phyloP scores from a whole-genome alignment of 768 basidiomycete species.

The Pleurotus djamor region DNA sequence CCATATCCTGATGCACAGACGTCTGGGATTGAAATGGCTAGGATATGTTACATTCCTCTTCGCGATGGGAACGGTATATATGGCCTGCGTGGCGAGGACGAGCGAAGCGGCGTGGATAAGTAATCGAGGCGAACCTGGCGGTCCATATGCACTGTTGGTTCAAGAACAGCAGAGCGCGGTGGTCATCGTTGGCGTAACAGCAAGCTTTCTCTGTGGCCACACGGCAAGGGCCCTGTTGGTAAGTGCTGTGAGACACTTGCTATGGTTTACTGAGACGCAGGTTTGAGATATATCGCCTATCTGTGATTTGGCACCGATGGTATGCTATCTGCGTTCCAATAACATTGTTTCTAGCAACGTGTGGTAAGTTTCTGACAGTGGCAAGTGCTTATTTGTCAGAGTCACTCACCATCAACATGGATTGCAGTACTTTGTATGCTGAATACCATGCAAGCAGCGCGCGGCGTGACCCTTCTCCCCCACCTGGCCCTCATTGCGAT shows the following conservation, averaged over 20 bases:
- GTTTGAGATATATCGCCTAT: background rate
- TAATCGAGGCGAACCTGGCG: background rate
- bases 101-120: background rate
- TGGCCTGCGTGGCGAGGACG: background rate
- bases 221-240: background rate
- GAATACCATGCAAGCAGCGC: background rate
- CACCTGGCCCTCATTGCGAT: background rate
- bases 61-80: background rate
- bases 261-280: background rate
- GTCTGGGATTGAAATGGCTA: background rate
- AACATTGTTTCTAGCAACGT: background rate
- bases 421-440: background rate
- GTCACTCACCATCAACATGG: background rate
- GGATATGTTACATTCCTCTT: background rate
- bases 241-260: background rate
- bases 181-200: background rate
- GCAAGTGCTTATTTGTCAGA: background rate
- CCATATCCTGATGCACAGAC: background rate
- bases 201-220: background rate
- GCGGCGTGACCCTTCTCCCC: background rate
- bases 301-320: background rate
- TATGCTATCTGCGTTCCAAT: background rate
- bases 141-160: background rate
- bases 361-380: background rate
- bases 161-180: background rate